Percentiles rank a stretch among this genome's conserved stretches.
These are phyloP conservation scores for Dissophora globulifera DNA, from an alignment of 192 early-diverging fungal species.

Conservation along the genomic window DNA sequence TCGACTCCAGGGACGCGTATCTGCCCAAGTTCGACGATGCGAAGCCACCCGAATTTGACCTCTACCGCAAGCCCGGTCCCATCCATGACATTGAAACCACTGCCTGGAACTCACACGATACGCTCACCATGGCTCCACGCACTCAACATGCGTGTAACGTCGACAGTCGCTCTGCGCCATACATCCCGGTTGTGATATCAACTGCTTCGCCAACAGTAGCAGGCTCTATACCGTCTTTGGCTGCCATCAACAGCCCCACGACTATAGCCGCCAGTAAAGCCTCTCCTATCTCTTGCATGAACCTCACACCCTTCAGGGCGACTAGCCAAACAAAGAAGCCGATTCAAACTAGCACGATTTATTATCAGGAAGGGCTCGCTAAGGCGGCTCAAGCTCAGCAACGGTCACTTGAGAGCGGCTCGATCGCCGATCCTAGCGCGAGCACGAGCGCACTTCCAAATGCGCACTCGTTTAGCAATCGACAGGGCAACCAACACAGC, in stretches of 20 bases:
- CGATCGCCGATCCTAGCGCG: not conserved
- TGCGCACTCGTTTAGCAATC: slow-evolving; percentile 19
- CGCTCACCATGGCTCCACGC: too few relatives aligned
- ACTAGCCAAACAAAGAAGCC: not conserved
- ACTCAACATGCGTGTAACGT: too few relatives aligned
- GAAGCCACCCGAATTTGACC: slow-evolving; percentile 10
- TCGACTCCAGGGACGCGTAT: not conserved
- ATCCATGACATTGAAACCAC: not conserved
- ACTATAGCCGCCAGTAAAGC: too few relatives aligned
- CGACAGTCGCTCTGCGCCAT: too few relatives aligned
- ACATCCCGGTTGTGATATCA: too few relatives aligned
- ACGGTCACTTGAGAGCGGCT: not conserved
- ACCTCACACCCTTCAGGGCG: not conserved
- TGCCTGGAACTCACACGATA: not conserved
- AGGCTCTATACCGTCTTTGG: not conserved
- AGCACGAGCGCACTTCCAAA: too few relatives aligned
- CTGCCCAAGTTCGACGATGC: slow-evolving; percentile 17
- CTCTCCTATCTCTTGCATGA: not conserved
- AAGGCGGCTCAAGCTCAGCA: slow-evolving; percentile 43
- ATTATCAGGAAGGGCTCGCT: slow-evolving; percentile 36
- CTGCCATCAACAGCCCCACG: too few relatives aligned
- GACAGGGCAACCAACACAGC: slow-evolving; percentile 15
- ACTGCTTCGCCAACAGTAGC: not conserved
- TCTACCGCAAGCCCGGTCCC: not conserved
- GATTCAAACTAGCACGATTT: slow-evolving; percentile 24